Evolutionary conservation across 305 asterid genomes (phyloP), one percentile per base, ranked within the genome.

Genomic region (Solanum aculeatissimum): DNA sequence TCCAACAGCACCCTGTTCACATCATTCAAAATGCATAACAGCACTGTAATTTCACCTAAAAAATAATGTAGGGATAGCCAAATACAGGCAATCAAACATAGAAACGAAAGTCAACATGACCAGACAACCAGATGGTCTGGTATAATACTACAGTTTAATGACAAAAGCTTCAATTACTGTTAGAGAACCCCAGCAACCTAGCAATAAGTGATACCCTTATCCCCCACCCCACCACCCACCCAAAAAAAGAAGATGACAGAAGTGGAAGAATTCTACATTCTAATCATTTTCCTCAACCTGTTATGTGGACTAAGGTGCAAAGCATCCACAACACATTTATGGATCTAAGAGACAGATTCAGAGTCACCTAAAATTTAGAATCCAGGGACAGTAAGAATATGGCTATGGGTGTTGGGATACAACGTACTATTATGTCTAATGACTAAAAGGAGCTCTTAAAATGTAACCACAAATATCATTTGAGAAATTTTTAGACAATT

Each of bases 1-100:
- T 87, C 99, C 99, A 90, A 97, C 99, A 12, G 99, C 99, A 78
- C 99, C 98, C 98, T 96, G 92, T 87, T 16, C 43, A 49, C 16
- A 75, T 25, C 15, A 75, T 75, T 75, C 9, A 75, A 72, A 75
- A 25, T 3, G 25, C 9, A 1, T 25, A 45, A 74, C 14, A 47
- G 60, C 81, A 74, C 60, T 47, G 14, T 19, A 12, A 25, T 5
- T 45, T 74, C 60, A 74, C 4, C 4, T 43, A 79, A 82, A 82
- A 35, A 27, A 21, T 68, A 84, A 51, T 23, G 38, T 54, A 40
- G 19, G 49, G 80, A 68, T 60, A 16, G 47, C 23, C 19, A 49
- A 65, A 83, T 45, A 23, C 14, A 23, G 42, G 12, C 42, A 45
- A 74, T 45, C 81, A 74, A 45, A 74, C 38, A 45, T 21, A 45